Conservation (phyloP, 345 rosid genomes). For the Gossypium herbaceum region DNA sequence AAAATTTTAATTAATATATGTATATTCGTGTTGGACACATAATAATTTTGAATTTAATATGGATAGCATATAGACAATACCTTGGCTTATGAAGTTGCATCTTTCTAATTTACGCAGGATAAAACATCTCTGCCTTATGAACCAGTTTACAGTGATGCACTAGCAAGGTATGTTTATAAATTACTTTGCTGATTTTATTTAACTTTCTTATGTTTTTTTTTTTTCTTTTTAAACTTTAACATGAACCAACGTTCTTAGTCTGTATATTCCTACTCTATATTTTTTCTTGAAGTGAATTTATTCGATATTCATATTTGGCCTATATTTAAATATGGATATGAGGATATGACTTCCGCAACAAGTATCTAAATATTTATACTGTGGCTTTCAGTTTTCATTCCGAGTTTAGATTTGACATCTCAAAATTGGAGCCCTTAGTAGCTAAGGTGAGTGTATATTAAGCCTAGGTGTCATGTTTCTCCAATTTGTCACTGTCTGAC, state of each 20-base stretch:
- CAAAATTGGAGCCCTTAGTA: conserved; percentile 90
- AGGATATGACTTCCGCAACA: neutral
- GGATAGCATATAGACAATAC: too few species aligned
- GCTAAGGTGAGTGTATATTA: conserved; percentile 61
- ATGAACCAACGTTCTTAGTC: neutral
- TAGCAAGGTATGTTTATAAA: conserved; percentile 54
- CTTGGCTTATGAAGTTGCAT: neutral
- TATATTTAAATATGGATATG: too few species aligned
- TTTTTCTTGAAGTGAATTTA: too few species aligned
- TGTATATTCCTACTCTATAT: too few species aligned
- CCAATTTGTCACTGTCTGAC: too few species aligned
- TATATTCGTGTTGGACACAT: too few species aligned
- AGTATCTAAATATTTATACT: neutral
- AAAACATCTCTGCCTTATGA: conserved; percentile 74
- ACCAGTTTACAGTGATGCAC: conserved; percentile 82
- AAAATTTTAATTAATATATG: too few species aligned
- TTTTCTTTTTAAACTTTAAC: neutral
- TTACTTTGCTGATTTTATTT: neutral
- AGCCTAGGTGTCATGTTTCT: neutral
- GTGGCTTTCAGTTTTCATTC: conserved; percentile 54
- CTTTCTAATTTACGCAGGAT: conserved; percentile 45
- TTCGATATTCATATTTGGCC: too few species aligned
- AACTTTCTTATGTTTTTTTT: neutral
- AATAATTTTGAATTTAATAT: too few species aligned
- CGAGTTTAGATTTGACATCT: conserved; percentile 73